These are phyloP conservation scores for Aspergillus carbonarius DNA, from an alignment of 2,329 filamentous ascomycete genomes.

Conservation along the genomic window DNA sequence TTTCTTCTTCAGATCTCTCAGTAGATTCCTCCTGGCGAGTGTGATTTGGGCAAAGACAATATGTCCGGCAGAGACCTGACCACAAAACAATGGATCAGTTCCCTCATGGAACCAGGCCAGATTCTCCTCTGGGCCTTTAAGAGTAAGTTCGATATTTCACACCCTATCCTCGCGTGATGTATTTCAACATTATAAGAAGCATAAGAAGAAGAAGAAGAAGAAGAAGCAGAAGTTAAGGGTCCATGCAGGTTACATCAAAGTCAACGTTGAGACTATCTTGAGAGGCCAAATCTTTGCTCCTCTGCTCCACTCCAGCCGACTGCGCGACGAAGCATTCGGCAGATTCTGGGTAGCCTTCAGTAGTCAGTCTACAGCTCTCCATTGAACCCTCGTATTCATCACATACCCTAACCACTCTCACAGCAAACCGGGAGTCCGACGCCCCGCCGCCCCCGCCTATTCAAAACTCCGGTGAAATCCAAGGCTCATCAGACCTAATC, in stretches of 20 bases:
- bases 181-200: background rate
- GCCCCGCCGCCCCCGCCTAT: background rate
- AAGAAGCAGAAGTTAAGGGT: slow-evolving; percentile 15
- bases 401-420: background rate
- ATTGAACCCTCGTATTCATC: background rate
- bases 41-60: background rate
- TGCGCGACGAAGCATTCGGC: slow-evolving; percentile 43
- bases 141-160: slow-evolving; percentile 18
- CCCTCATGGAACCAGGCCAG: slow-evolving; percentile 22
- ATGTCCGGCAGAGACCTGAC: slow-evolving; percentile 3
- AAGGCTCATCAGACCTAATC: slow-evolving; percentile 39
- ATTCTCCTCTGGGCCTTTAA: slow-evolving; percentile 25
- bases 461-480: slow-evolving; percentile 17
- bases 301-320: slow-evolving; percentile 27
- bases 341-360: slow-evolving; percentile 43
- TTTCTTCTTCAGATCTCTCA: background rate
- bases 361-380: slow-evolving; percentile 25
- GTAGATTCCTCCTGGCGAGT: too few species aligned
- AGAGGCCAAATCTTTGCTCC: slow-evolving; percentile 38
- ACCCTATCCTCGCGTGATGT: too few species aligned
- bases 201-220: background rate
- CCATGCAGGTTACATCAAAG: slow-evolving; percentile 31
- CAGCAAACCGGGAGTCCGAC: slow-evolving; percentile 17
- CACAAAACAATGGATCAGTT: slow-evolving; percentile 15
- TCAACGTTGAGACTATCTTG: slow-evolving; percentile 35